A percentile compares a stretch with the other conserved stretches of the same genome.
These are phyloP conservation scores for Aschersonia sp. DNA, from an alignment of 2,329 filamentous ascomycete genomes.

Conservation along the genomic window DNA sequence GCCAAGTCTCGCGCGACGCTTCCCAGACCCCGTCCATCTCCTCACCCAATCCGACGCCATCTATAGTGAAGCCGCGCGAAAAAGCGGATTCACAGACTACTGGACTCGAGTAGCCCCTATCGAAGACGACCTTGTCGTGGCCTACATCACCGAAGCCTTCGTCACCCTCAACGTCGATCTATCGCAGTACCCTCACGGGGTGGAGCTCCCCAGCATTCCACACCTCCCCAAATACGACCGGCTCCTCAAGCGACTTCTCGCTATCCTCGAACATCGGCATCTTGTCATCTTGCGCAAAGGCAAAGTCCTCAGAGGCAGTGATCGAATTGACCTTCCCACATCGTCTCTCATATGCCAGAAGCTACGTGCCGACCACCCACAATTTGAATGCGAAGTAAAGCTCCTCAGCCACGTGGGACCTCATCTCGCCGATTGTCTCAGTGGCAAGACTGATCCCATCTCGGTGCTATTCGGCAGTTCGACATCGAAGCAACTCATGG, in stretches of 20 bases:
- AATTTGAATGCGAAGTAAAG: neutral
- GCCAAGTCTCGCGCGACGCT: neutral
- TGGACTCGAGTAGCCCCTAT: conserved; percentile 1
- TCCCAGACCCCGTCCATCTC: neutral
- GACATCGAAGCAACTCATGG: neutral
- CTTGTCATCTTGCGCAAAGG: neutral
- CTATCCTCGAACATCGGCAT: neutral
- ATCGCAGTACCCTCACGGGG: neutral
- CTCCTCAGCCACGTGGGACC: neutral
- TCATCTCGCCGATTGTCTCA: neutral
- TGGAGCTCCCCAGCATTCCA: neutral
- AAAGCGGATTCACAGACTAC: neutral
- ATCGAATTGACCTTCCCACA: neutral
- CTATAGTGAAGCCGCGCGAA: neutral
- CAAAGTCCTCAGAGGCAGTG: neutral
- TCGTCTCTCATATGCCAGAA: neutral
- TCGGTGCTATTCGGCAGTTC: neutral
- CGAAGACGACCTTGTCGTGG: neutral
- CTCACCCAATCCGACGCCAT: neutral
- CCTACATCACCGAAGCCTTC: conserved; percentile 1
- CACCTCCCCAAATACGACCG: neutral
- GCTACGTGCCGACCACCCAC: neutral
- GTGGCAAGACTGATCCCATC: neutral
- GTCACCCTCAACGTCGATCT: neutral
- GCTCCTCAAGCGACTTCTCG: neutral